Evolutionary conservation across 2,329 filamentous ascomycete genomes (phyloP).

Genomic region (Sporothrix humicola): DNA sequence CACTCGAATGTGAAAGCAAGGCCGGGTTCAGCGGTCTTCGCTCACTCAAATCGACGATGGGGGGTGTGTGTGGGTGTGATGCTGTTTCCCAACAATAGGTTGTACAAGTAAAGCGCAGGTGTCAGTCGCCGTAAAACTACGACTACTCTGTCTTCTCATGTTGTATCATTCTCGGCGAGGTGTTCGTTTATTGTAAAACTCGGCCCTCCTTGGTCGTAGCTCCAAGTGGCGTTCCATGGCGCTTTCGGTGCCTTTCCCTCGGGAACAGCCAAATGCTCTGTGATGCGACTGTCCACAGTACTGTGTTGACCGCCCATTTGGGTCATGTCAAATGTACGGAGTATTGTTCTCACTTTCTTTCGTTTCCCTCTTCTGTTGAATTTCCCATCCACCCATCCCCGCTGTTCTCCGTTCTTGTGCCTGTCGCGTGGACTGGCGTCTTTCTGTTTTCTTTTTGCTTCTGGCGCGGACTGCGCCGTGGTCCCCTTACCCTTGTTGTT

Average conservation of each 20-base stretch:
- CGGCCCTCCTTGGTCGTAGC: not conserved
- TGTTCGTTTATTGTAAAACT: not conserved
- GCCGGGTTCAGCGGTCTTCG: not conserved
- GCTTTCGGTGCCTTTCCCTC: not conserved
- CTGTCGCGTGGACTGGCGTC: constrained; percentile 14
- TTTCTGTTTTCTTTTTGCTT: not conserved
- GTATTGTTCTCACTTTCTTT: not conserved
- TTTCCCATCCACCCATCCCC: not conserved
- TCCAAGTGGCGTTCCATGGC: constrained; percentile 13
- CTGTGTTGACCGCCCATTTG: not conserved
- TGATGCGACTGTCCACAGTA: not conserved
- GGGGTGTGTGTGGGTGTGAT: not conserved
- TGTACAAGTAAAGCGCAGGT: not conserved
- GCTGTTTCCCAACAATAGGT: not conserved
- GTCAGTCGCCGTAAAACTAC: not conserved
- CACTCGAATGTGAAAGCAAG: not conserved
- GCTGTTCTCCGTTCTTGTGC: not conserved
- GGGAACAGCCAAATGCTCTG: not conserved
- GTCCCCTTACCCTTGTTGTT: not conserved
- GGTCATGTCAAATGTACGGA: too few species aligned
- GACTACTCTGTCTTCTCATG: not conserved
- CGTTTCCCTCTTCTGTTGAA: not conserved
- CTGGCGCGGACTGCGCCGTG: constrained; percentile 4
- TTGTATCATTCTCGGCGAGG: not conserved
- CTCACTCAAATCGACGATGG: too few species aligned